Conservation (phyloP, 305 asterid species). For the Solanum chacoense region DNA sequence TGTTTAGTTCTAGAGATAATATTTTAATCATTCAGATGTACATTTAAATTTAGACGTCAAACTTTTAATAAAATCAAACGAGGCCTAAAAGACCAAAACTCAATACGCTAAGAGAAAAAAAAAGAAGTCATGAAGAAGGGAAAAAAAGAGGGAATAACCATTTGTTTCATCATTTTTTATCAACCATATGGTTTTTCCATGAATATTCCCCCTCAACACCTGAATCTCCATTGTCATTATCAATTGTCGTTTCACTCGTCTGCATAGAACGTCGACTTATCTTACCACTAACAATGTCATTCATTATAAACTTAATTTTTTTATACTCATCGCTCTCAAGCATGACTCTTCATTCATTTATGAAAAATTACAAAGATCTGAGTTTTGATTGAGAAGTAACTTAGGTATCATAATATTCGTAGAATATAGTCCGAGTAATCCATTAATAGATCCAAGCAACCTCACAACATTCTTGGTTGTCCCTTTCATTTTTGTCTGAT, state of each 20-base stretch:
- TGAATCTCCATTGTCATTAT: neutral
- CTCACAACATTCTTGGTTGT: neutral
- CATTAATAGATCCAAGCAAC: neutral
- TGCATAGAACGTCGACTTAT: neutral
- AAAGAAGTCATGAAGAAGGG: neutral
- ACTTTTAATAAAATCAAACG: neutral
- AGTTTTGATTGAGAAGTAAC: neutral
- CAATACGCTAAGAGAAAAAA: neutral
- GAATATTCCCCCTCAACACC: neutral
- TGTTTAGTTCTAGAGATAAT: neutral
- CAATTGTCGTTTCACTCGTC: neutral
- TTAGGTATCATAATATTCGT: neutral
- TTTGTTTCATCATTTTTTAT: neutral
- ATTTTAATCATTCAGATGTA: neutral
- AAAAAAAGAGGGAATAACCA: neutral
- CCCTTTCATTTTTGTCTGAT: neutral
- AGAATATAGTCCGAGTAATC: neutral
- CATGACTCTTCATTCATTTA: neutral
- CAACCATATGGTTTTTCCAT: neutral
- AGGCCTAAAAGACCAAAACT: neutral
- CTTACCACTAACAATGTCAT: neutral
- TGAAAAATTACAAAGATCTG: neutral
- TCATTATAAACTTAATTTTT: no score
- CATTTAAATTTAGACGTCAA: neutral
- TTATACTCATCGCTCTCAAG: neutral